Evolutionary conservation across 2,329 filamentous ascomycete species (phyloP), one percentile per base, ranked within the genome.

Genomic region (Mariannaea elegans): DNA sequence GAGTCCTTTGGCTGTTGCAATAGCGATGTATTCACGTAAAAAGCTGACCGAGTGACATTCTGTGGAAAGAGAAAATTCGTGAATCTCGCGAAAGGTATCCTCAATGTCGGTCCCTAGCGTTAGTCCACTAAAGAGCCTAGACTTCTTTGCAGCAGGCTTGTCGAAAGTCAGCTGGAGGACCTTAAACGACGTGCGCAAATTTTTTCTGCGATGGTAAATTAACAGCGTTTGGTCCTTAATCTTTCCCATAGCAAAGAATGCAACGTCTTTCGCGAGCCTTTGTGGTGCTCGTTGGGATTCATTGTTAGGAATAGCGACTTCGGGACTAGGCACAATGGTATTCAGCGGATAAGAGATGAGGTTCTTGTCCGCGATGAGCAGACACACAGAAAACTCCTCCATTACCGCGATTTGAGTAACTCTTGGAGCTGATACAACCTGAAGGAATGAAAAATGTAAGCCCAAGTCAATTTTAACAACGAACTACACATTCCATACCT

Each of bases 141-240:
- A 86, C 70, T 90, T 92, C 80, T 91, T 94, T 72, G 97, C 92
- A 0, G 91, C 89, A 1, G 93, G 91, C 73, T 97, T 97, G 67
- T 97, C 93, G 72, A 95, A 91, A 23, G 99, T 93, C 1, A 96
- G 95, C 75, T 99, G 96, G 7, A 99, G 87, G 12, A 99, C 93
- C 79, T 94, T 98, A 84, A 99, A 98, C 0, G 91, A 97, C 21
- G 93, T 97, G 70, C 94, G 92, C 62, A 97, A 84, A 24, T 90
- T 90, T 74, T 98, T 95, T 63, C 93, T 92, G 75, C 96, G 96
- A 80, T 98, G 98, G 84, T 98, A 99, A 75, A 99, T 94, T 24
- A 99, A 88, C 8, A 99, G 82, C 65, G 91, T 94, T 7, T 96
- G 88, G 62, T 99, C 95, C 81, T 99, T 99, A 94, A 99, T 97